Evolutionary conservation across 2,329 filamentous ascomycete species (phyloP), one percentile per base, ranked within the genome.

Genomic region (Aschersonia sp.): DNA sequence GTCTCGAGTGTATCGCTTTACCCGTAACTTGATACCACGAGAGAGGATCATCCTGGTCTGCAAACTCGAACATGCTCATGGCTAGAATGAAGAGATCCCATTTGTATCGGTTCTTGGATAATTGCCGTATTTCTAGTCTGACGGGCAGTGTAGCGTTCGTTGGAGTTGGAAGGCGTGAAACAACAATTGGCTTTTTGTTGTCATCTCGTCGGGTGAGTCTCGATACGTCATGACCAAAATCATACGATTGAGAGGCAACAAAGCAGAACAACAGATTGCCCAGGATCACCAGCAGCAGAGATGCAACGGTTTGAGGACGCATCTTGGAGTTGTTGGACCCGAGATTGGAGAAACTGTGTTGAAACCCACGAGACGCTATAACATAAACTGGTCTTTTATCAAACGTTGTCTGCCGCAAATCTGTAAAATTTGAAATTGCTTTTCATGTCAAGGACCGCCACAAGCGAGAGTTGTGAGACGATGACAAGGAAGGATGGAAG

Each of bases 21-120:
- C 87, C 85, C 51, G 84, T 76, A 55, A 94, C 75, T 58, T 86
- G 78, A 65, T 89, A 94, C 70, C 80, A 92, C 41, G 86, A 91
- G 40, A 84, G 70, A 48, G 72, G 70, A 47, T 71, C 65, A 20
- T 70, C 68, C 64, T 88, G 82, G 53, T 80, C 68, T 49, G 77
- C 77, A 51, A 71, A 74, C 64, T 87, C 81, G 68, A 91, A 79
- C 66, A 80, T 78, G 60, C 77, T 78, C 56, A 92, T 72, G 9
- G 82, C 84, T 45, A 91, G 73, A 30, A 94, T 69, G 62, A 84
- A 94, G 50, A 94, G 65, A 59, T 85, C 87, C 79, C 82, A 88
- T 58, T 76, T 74, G 56, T 86, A 78, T 6, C 72, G 60, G 50
- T 85, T 74, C 47, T 73, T 65, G 53, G 77, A 69, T 55, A 94